Percentiles rank a stretch among this genome's conserved stretches.
Evolutionary conservation across 768 basidiomycete species (phyloP).

Genomic region (Rhodosporidiobolus odoratus): DNA sequence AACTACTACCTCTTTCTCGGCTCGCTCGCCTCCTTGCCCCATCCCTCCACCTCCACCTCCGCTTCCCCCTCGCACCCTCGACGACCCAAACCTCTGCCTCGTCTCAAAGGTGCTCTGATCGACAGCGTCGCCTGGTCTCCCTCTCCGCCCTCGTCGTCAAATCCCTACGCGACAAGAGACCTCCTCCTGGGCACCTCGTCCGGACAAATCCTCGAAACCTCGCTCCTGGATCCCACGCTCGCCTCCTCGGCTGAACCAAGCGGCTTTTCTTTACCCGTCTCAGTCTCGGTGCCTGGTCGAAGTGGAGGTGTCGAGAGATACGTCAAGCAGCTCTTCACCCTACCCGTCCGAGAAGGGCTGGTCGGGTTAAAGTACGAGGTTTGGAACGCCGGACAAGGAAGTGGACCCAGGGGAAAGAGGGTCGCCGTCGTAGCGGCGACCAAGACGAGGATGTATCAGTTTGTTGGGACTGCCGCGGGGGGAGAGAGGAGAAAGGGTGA

Average conservation of each 20-base stretch:
- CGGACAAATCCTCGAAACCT: conserved; percentile 78
- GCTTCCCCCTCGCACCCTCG: neutral
- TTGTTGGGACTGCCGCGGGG: conserved; percentile 57
- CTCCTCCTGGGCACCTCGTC: conserved; percentile 79
- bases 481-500: conserved; percentile 49
- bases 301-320: conserved; percentile 46
- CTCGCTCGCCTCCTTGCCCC: conserved; percentile 27
- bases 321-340: conserved; percentile 46
- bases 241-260: neutral
- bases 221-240: conserved; percentile 76
- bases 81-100: conserved; percentile 63
- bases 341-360: conserved; percentile 70
- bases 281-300: conserved; percentile 41
- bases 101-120: conserved; percentile 71
- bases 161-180: conserved; percentile 71
- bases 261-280: conserved; percentile 51
- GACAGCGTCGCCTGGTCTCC: conserved; percentile 80
- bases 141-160: conserved; percentile 49
- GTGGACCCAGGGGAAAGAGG: conserved; percentile 27
- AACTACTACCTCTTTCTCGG: conserved; percentile 79
- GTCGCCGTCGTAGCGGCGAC: conserved; percentile 75
- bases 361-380: conserved; percentile 77
- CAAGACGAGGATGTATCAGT: conserved; percentile 82
- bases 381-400: conserved; percentile 47
- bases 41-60: neutral